These are phyloP conservation scores for Byssochlamys sp. DNA, from an alignment of 2,329 filamentous ascomycete species.

Conservation along the genomic window DNA sequence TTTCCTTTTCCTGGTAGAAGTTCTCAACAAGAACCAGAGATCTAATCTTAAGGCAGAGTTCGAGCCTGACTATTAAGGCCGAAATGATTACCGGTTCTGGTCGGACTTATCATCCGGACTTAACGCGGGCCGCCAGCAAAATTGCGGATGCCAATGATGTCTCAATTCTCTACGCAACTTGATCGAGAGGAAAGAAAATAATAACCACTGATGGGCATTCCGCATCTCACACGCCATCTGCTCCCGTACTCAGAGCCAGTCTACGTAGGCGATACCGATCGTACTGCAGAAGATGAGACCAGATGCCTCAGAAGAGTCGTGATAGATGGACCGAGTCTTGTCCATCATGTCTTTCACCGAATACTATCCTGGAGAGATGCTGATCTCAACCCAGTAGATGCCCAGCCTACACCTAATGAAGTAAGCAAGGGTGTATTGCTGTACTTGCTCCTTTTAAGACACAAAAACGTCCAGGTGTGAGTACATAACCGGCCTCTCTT, in stretches of 20 bases:
- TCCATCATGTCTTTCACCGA: slow-evolving; percentile 60
- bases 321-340: slow-evolving; percentile 71
- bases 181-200: not conserved
- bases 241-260: slow-evolving; percentile 21
- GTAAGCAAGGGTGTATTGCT: slow-evolving; percentile 50
- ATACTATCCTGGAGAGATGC: slow-evolving; percentile 36
- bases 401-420: slow-evolving; percentile 53
- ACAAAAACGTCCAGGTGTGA: slow-evolving; percentile 54
- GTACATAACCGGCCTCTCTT: slow-evolving; percentile 11
- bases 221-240: slow-evolving; percentile 23
- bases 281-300: slow-evolving; percentile 3
- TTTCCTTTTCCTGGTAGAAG: not conserved
- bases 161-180: not conserved
- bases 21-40: not conserved
- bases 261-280: slow-evolving; percentile 8
- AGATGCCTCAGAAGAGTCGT: slow-evolving; percentile 30
- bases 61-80: not conserved
- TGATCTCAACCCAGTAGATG: slow-evolving; percentile 40
- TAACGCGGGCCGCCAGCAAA: not conserved
- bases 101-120: not conserved
- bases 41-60: not conserved
- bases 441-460: slow-evolving; percentile 55
- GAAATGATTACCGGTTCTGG: not conserved
- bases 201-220: slow-evolving; percentile 24
- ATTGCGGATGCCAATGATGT: not conserved